These are phyloP conservation scores for Tylopilus intermedius DNA, from an alignment of 768 basidiomycete species.

Conservation along the genomic window DNA sequence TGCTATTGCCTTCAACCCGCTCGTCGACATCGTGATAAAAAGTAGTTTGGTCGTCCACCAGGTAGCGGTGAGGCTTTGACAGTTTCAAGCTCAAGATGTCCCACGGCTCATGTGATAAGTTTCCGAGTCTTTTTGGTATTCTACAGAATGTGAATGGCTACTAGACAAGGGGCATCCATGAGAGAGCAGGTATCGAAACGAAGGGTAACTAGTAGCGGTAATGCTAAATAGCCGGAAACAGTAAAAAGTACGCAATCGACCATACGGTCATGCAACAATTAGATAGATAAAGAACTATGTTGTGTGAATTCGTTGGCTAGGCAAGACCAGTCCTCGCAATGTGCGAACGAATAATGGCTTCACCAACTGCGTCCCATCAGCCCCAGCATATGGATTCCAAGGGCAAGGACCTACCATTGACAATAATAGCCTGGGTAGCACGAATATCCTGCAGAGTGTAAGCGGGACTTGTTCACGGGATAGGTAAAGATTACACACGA, in stretches of 20 bases:
- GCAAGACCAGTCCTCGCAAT: conserved; percentile 49
- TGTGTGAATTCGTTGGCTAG: conserved; percentile 8
- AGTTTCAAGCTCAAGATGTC: conserved; percentile 8
- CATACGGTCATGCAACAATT: conserved; percentile 13
- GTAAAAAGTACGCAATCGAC: conserved; percentile 4
- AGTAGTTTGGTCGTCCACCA: background rate
- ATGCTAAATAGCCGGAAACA: conserved; percentile 16
- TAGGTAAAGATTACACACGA: conserved; percentile 36
- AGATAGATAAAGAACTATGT: conserved; percentile 3
- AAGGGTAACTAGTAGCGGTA: conserved; percentile 26
- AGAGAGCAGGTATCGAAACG: conserved; percentile 21
- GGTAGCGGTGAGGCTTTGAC: background rate
- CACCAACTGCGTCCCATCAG: conserved; percentile 43
- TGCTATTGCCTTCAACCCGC: conserved; percentile 92
- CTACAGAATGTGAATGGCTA: conserved; percentile 20
- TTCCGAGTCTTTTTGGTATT: conserved; percentile 8
- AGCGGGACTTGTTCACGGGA: background rate
- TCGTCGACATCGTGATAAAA: conserved; percentile 58
- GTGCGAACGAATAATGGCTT: conserved; percentile 64
- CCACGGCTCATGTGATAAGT: conserved; percentile 11
- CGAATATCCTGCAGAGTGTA: conserved; percentile 48
- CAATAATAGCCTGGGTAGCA: conserved; percentile 62
- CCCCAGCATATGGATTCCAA: conserved; percentile 3
- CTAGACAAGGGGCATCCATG: conserved; percentile 21
- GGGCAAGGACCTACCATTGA: conserved; percentile 43